Evolutionary conservation across 306 rosid species (phyloP).

Genomic region (Sindora glabra): DNA sequence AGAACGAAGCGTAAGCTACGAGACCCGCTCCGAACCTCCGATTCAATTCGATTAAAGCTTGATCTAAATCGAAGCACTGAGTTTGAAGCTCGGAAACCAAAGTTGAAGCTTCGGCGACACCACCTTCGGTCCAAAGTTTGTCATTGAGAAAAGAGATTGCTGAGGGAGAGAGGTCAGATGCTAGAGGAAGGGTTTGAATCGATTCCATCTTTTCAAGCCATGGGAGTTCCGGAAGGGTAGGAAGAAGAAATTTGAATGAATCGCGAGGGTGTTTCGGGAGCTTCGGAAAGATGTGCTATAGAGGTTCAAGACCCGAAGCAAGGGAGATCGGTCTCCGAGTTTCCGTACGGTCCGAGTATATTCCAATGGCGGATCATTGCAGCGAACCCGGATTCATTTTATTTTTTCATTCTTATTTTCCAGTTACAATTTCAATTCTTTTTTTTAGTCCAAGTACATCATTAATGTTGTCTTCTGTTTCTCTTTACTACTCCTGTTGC

Average conservation of each 20-base stretch:
- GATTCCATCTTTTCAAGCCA: slow-evolving; percentile 39
- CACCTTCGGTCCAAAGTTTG: slow-evolving; percentile 26
- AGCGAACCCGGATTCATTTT: too few species aligned
- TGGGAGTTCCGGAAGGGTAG: too few species aligned
- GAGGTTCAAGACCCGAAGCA: not conserved
- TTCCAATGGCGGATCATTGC: too few species aligned
- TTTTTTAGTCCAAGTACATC: too few species aligned
- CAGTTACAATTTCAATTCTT: too few species aligned
- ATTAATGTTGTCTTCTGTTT: too few species aligned
- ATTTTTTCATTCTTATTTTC: too few species aligned
- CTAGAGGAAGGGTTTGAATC: slow-evolving; percentile 27
- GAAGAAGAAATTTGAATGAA: not conserved
- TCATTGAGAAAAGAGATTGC: slow-evolving; percentile 32
- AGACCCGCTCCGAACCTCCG: slow-evolving; percentile 48
- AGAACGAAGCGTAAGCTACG: slow-evolving; percentile 51
- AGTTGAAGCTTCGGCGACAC: slow-evolving; percentile 38
- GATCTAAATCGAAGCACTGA: slow-evolving; percentile 61
- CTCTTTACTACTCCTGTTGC: too few species aligned
- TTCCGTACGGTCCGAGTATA: not conserved
- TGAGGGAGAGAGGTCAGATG: slow-evolving; percentile 56
- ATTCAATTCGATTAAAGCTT: slow-evolving; percentile 42
- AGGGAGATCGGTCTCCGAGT: not conserved
- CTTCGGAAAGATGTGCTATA: not conserved
- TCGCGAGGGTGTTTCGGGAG: slow-evolving; percentile 7
- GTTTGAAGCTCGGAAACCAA: slow-evolving; percentile 46